Evolutionary conservation across 495 filamentous ascomycete species (phyloP), one percentile per base, ranked within the genome.

Genomic region (Platismatia glauca): DNA sequence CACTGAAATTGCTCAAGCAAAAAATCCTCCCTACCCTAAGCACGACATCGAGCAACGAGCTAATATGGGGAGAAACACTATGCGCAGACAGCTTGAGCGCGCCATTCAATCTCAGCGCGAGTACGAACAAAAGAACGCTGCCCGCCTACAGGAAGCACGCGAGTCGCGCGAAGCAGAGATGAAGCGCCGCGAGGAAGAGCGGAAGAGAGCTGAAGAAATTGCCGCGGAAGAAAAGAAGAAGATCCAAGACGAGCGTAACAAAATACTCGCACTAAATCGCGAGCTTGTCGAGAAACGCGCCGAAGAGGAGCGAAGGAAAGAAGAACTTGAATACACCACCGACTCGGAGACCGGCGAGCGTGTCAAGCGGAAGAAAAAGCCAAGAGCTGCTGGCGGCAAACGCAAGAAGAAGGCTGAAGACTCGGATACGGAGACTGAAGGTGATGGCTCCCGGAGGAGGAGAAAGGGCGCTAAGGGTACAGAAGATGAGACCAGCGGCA

Each of bases 41-140:
- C 80, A 85, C 41, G 90, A 96, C 65, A 82, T 98, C 60, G 93
- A 97, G 70, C 89, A 93, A 73, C 90, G 95, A 59, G 93, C 94
- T 37, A 93, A 89, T 79, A 97, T 98, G 95, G 91, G 89, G 62
- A 82, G 86, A 33, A 94, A 96, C 69, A 97, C 95, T 1, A 91
- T 95, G 73, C 86, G 89, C 64, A 88, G 87, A 65, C 93, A 98
- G 73, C 81, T 97, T 9, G 90, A 91, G 65, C 86, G 90, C 55
- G 86, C 89, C 0, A 80, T 93, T 35, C 86, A 91, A 66, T 85
- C 78, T 62, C 94, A 97, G 73, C 85, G 82, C 56, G 91, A 95
- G 67, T 97, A 95, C 71, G 95, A 98, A 70, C 87, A 91, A 62
- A 89, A 89, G 78, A 97, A 97, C 70, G 89, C 90, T 44, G 82